These are phyloP conservation scores for Neurospora sp. DNA, from an alignment of 2,329 filamentous ascomycete species.

Conservation along the genomic window DNA sequence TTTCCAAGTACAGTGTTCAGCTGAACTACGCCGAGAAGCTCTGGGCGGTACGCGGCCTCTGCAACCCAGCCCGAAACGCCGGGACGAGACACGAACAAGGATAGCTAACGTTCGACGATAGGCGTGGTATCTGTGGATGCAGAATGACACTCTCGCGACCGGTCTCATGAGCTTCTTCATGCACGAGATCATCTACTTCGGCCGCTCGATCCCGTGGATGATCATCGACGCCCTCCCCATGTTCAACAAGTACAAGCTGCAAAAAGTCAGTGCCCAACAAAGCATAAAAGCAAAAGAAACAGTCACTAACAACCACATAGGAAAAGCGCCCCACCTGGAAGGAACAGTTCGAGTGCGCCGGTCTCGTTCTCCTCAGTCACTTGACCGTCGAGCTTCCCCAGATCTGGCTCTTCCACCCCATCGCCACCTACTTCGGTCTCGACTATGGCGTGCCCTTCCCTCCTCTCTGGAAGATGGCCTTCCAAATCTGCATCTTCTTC, in stretches of 20 bases:
- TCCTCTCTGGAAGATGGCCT: slow-evolving; percentile 70
- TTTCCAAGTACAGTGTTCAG: slow-evolving; percentile 67
- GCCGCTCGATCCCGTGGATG: slow-evolving; percentile 81
- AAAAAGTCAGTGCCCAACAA: slow-evolving; percentile 49
- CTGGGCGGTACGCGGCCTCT: slow-evolving; percentile 56
- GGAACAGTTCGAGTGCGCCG: slow-evolving; percentile 92
- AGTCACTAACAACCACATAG: slow-evolving; percentile 20
- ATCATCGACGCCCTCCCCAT: slow-evolving; percentile 80
- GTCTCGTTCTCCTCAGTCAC: slow-evolving; percentile 85
- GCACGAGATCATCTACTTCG: slow-evolving; percentile 94
- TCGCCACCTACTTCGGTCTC: slow-evolving; percentile 88
- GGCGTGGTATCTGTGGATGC: slow-evolving; percentile 96
- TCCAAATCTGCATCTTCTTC: slow-evolving; percentile 91
- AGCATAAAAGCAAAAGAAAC: background rate
- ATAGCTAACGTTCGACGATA: slow-evolving; percentile 19
- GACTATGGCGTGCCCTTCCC: slow-evolving; percentile 86
- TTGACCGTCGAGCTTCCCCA: slow-evolving; percentile 97
- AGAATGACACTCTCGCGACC: slow-evolving; percentile 92
- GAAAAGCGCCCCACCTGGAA: slow-evolving; percentile 82
- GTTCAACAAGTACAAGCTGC: slow-evolving; percentile 92
- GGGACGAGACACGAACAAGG: slow-evolving; percentile 10
- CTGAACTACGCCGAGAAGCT: slow-evolving; percentile 80
- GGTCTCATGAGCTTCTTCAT: slow-evolving; percentile 96
- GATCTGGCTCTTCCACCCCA: slow-evolving; percentile 98
- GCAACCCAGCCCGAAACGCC: slow-evolving; percentile 7